Evolutionary conservation across 2,329 filamentous ascomycete genomes (phyloP).

Genomic region (Aureobasidium subglaciale): DNA sequence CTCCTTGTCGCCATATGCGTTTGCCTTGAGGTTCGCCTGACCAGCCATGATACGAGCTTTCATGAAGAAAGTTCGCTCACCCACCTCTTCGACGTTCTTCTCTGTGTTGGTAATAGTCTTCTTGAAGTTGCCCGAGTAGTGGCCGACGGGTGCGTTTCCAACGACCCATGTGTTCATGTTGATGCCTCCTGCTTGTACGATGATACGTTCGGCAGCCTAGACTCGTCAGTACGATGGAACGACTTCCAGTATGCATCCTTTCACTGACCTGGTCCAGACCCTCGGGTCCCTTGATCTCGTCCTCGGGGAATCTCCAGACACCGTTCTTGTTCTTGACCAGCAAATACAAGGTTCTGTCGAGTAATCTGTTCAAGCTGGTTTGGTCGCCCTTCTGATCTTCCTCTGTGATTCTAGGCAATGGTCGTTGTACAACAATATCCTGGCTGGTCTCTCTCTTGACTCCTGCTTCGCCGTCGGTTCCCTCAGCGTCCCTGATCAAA

Average conservation of each 20-base stretch:
- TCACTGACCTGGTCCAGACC: constrained; percentile 71
- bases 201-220: constrained; percentile 74
- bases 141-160: constrained; percentile 79
- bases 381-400: constrained; percentile 71
- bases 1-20: constrained; percentile 65
- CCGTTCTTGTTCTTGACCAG: constrained; percentile 67
- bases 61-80: constrained; percentile 89
- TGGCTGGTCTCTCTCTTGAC: constrained; percentile 15
- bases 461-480: constrained; percentile 20
- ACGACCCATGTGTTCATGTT: constrained; percentile 99
- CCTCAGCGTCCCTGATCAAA: constrained; percentile 69
- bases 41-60: constrained; percentile 95
- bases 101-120: constrained; percentile 25
- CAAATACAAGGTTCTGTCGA: constrained; percentile 81
- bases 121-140: constrained; percentile 57
- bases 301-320: constrained; percentile 76
- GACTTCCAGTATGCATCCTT: neutral
- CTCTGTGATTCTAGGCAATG: constrained; percentile 63
- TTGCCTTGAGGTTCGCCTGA: constrained; percentile 72
- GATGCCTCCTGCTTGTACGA: constrained; percentile 69
- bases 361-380: constrained; percentile 67
- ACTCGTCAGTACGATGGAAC: neutral
- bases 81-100: constrained; percentile 41
- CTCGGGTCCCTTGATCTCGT: constrained; percentile 61
- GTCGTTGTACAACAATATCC: constrained; percentile 53